Evolutionary conservation across 208 protist genomes (phyloP), one percentile per base, ranked within the genome.

Genomic region (Leishmania gerbilli): DNA sequence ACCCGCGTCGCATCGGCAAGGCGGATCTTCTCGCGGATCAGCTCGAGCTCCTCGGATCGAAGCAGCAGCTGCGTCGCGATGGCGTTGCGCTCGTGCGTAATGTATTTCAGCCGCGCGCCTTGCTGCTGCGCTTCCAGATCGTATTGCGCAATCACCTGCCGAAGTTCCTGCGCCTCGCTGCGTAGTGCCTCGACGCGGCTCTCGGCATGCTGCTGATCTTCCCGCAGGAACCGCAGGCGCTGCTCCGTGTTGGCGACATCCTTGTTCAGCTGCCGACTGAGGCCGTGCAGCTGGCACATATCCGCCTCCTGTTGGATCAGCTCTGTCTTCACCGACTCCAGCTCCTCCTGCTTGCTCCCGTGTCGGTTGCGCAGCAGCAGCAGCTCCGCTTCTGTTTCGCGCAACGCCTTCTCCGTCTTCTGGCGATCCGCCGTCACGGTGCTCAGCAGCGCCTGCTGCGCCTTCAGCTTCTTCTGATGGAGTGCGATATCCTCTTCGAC

Each of bases 21-120:
- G 71, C 95, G 96, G 64, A 99, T 96, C 89, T 99, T 99, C 74
- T 99, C 98, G 86, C 99, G 99, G 13, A 99, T 89, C 40, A 99
- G 83, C 11, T 93, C 84, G 24, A 99, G 92, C 87, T 99, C 99
- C 79, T 99, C 99, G 85, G 99, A 99, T 77, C 99, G 92, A 21
- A 97, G 95, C 45, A 99, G 98, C 34, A 99, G 90, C 87, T 99
- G 98, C 31, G 96, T 93, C 37, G 96, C 98, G 3, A 99, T 90
- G 31, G 99, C 95, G 89, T 99, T 99, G 67, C 99, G 92, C 89
- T 99, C 99, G 83, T 97, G 97, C 42, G 98, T 96, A 64, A 99
- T 95, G 34, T 87, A 87, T 13, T 96, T 90, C 65, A 99, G 94
- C 45, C 99, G 95, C 82, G 98, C 98, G 71, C 91, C 81, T 83